Conservation (phyloP, 2,329 filamentous ascomycete species). For the Xylariales sp. region DNA sequence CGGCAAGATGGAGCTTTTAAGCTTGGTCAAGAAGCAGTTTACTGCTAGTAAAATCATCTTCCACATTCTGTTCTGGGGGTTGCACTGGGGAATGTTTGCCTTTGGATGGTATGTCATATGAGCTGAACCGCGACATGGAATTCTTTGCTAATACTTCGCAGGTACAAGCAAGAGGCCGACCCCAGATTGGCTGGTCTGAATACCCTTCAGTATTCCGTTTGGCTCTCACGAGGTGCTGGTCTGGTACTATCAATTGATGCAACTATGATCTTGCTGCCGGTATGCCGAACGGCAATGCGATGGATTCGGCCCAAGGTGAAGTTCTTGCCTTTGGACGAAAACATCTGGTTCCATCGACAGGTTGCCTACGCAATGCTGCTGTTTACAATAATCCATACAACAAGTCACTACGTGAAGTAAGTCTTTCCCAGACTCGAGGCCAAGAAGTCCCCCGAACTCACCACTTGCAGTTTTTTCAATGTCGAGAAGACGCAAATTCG, state of each 20-base stretch:
- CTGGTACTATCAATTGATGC: constrained; percentile 79
- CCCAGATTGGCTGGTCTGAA: constrained; percentile 71
- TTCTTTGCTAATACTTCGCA: constrained; percentile 29
- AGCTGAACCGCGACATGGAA: not conserved
- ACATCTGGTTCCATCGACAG: constrained; percentile 94
- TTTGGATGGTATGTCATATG: constrained; percentile 68
- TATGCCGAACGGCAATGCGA: constrained; percentile 87
- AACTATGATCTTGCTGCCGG: constrained; percentile 84
- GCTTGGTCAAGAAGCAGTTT: constrained; percentile 58
- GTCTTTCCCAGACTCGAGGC: too few relatives aligned
- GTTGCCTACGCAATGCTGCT: constrained; percentile 84
- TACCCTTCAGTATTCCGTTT: constrained; percentile 79
- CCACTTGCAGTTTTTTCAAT: constrained; percentile 79
- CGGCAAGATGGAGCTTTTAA: constrained; percentile 35
- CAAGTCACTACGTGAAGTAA: constrained; percentile 90
- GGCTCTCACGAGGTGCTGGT: constrained; percentile 92
- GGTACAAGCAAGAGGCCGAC: constrained; percentile 74
- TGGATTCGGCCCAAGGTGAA: constrained; percentile 80
- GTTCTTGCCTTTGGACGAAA: constrained; percentile 92
- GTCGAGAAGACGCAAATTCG: constrained; percentile 83
- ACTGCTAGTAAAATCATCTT: constrained; percentile 69
- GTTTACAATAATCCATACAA: constrained; percentile 73
- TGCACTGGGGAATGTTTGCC: constrained; percentile 75
- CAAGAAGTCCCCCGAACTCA: too few relatives aligned
- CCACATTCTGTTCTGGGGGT: constrained; percentile 73